A percentile compares a stretch with the other conserved stretches of the same genome.
phyloP scores from a whole-genome alignment of 2,329 filamentous ascomycete genomes.

The Arthrobotrys musiformis region DNA sequence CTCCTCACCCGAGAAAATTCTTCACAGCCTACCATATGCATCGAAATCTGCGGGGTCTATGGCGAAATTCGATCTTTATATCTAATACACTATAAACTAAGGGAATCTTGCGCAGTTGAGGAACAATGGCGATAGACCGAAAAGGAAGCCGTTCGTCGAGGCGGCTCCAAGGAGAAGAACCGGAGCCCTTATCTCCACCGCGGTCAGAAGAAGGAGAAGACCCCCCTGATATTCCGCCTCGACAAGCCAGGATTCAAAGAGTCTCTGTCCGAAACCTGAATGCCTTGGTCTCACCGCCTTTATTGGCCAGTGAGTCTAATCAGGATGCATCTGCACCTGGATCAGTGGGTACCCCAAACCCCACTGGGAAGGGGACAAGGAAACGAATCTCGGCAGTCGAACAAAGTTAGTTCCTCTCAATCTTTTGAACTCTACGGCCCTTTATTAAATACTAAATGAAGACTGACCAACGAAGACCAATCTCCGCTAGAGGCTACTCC shows the following conservation, averaged over 20 bases:
- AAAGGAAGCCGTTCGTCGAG: constrained; percentile 28
- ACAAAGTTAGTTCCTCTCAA: background rate
- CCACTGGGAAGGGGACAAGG: constrained; percentile 17
- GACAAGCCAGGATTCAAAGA: background rate
- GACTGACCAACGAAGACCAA: too few relatives aligned
- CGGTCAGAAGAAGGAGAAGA: background rate
- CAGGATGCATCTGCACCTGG: background rate
- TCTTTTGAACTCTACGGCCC: too few relatives aligned
- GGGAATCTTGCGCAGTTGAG: too few relatives aligned
- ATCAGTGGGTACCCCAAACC: background rate
- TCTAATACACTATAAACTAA: too few relatives aligned
- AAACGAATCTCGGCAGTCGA: background rate
- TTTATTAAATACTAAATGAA: too few relatives aligned
- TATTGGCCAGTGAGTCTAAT: background rate
- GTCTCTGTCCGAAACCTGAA: background rate
- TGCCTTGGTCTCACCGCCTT: background rate
- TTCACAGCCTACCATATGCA: too few relatives aligned
- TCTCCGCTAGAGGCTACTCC: too few relatives aligned
- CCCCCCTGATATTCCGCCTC: background rate
- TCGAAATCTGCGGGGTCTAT: too few relatives aligned
- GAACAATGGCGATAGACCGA: constrained; percentile 2
- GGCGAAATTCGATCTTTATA: too few relatives aligned
- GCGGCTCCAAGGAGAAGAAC: constrained; percentile 3
- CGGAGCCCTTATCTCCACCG: constrained; percentile 14
- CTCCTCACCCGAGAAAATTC: too few relatives aligned